phyloP scores from a whole-genome alignment of 495 filamentous ascomycete species.

The Penicillium verhagenii region DNA sequence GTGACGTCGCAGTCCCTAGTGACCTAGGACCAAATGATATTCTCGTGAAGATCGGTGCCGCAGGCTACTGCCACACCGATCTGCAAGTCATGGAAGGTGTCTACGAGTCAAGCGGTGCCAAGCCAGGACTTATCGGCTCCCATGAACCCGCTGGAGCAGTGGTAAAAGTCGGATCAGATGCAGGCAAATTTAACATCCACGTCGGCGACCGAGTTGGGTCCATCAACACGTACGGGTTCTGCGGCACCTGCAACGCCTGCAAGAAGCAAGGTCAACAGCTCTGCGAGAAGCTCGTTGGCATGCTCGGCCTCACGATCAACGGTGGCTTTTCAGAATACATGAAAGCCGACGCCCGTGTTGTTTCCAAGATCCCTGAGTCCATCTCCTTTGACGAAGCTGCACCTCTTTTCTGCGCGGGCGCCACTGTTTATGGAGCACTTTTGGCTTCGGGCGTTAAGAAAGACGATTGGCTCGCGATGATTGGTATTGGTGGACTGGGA shows the following conservation, averaged over 20 bases:
- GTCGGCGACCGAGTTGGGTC: constrained; percentile 12
- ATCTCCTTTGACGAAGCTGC: constrained; percentile 8
- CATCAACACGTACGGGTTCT: constrained; percentile 11
- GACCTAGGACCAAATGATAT: constrained; percentile 16
- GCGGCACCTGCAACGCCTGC: constrained; percentile 3
- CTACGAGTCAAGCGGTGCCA: constrained; percentile 10
- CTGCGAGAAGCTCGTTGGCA: constrained; percentile 10
- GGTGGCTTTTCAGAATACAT: constrained; percentile 11
- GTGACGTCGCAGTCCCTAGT: constrained; percentile 9
- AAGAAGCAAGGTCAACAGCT: constrained; percentile 3
- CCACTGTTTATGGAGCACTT: constrained; percentile 11
- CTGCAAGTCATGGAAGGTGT: constrained; percentile 12
- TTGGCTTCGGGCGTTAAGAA: neutral
- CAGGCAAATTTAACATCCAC: constrained; percentile 2
- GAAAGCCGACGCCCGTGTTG: constrained; percentile 12
- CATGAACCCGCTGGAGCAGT: constrained; percentile 12
- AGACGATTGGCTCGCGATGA: constrained; percentile 5
- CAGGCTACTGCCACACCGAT: constrained; percentile 12
- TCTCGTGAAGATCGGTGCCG: constrained; percentile 12
- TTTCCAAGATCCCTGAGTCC: constrained; percentile 6
- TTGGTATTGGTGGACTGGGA: constrained; percentile 12
- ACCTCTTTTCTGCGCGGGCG: constrained; percentile 13
- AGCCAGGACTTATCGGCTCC: constrained; percentile 7
- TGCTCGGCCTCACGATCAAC: constrained; percentile 12
- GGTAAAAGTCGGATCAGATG: constrained; percentile 7